Evolutionary conservation across 2,329 filamentous ascomycete species (phyloP).

Genomic region (Coccinonectria pachysandricola): DNA sequence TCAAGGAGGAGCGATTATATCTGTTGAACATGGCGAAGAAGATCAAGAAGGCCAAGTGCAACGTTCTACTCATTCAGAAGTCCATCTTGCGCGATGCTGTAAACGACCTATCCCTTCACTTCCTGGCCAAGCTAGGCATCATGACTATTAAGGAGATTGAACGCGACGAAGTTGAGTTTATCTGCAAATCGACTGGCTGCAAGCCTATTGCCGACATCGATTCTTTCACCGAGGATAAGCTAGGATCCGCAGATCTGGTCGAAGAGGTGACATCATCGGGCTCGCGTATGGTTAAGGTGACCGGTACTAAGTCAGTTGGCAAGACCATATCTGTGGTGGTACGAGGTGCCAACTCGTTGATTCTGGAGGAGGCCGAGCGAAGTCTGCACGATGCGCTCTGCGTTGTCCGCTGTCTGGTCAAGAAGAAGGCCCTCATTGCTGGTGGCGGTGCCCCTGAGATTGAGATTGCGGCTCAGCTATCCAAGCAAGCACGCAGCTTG

Average conservation of each 20-base stretch:
- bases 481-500: slow-evolving; percentile 70
- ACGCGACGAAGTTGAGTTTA: slow-evolving; percentile 96
- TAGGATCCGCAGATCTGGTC: slow-evolving; percentile 84
- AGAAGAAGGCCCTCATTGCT: slow-evolving; percentile 98
- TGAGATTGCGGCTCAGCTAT: slow-evolving; percentile 81
- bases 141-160: slow-evolving; percentile 96
- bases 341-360: slow-evolving; percentile 85
- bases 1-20: slow-evolving; percentile 98
- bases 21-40: slow-evolving; percentile 99
- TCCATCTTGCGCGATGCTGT: slow-evolving; percentile 95
- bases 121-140: slow-evolving; percentile 94
- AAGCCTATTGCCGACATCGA: slow-evolving; percentile 98
- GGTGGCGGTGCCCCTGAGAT: slow-evolving; percentile 95
- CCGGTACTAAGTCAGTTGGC: slow-evolving; percentile 71
- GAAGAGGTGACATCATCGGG: slow-evolving; percentile 85
- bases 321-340: slow-evolving; percentile 94
- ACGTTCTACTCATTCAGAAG: slow-evolving; percentile 96
- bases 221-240: slow-evolving; percentile 97
- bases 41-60: slow-evolving; percentile 99
- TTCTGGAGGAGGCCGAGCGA: slow-evolving; percentile 94
- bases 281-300: slow-evolving; percentile 88
- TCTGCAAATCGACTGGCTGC: slow-evolving; percentile 98
- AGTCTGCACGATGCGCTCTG: slow-evolving; percentile 95
- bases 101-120: slow-evolving; percentile 94
- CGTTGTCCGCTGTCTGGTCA: slow-evolving; percentile 92